These are phyloP conservation scores for Pichia kudriavzevii DNA, from an alignment of 1,139 yeast genomes.

Conservation along the genomic window DNA sequence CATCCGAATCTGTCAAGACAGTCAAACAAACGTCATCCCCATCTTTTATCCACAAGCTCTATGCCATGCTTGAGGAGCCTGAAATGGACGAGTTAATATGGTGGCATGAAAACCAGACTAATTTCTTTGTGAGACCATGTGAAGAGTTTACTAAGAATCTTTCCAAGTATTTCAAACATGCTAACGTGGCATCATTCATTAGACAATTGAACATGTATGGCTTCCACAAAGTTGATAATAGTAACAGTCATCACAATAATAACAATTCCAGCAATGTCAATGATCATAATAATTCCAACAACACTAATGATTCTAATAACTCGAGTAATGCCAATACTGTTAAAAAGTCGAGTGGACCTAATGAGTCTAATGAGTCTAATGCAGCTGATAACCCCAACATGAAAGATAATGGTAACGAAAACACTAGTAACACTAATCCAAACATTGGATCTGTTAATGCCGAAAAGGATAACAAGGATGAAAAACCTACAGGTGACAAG, in stretches of 20 bases:
- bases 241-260: conserved; percentile 1
- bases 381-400: too few species aligned
- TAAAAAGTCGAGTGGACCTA: not conserved
- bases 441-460: too few species aligned
- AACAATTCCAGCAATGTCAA: not conserved
- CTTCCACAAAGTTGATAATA: conserved; percentile 53
- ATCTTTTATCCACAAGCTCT: conserved; percentile 55
- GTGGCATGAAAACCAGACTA: conserved; percentile 62
- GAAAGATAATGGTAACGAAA: too few species aligned
- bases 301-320: not conserved
- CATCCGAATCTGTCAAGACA: too few species aligned
- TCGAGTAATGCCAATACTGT: not conserved
- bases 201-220: conserved; percentile 75
- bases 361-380: not conserved
- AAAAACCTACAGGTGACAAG: too few species aligned
- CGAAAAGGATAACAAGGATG: too few species aligned
- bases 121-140: conserved; percentile 57
- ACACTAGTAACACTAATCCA: too few species aligned
- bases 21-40: too few species aligned
- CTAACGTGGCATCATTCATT: conserved; percentile 63
- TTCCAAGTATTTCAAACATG: conserved; percentile 70
- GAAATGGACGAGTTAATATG: conserved; percentile 51
- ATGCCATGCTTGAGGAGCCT: conserved; percentile 52
- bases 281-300: not conserved
- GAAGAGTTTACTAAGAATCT: conserved; percentile 59